Evolutionary conservation across 768 basidiomycete species (phyloP), one percentile per base, ranked within the genome.

Genomic region (Nevesoporus exiguus): DNA sequence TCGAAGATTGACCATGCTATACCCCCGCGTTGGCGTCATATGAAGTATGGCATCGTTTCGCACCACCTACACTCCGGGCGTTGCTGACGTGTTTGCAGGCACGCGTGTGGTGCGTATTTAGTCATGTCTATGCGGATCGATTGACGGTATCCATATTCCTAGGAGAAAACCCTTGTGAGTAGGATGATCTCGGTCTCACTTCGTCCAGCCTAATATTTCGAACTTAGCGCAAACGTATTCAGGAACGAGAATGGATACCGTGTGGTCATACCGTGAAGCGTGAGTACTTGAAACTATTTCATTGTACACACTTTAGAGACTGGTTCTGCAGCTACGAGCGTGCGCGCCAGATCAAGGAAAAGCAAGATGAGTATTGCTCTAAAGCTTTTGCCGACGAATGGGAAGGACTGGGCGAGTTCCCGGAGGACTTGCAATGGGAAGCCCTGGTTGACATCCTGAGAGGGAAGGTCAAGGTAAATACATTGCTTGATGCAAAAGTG

Each of bases 381-480:
- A 77, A 77, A 31, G 83, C 77, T 0, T 65, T 77, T 9, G 64
- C 72, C 0, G 77, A 76, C 0, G 57, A 76, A 10, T 81, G 80
- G 80, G 57, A 71, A 3, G 72, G 68, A 3, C 65, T 83, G 29
- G 76, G 74, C 47, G 73, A 70, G 13, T 88, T 88, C 65, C 91
- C 90, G 0, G 80, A 88, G 36, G 77, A 81, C 47, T 66, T 90
- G 50, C 80, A 86, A 62, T 86, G 83, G 85, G 86, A 88, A 58
- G 74, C 83, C 0, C 71, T 90, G 7, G 81, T 88, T 0, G 88
- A 90, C 49, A 79, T 88, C 4, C 62, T 90, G 37, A 72, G 90
- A 34, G 91, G 90, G 3, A 78, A 79, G 42, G 88, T 90, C 62
- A 90, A 86, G 74, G 88, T 86, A 42, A 51, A 56, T 57, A 37